These are phyloP conservation scores for Schoenoplectus tabernaemontani DNA, from an alignment of 202 grass and related monocot species.

Conservation along the genomic window DNA sequence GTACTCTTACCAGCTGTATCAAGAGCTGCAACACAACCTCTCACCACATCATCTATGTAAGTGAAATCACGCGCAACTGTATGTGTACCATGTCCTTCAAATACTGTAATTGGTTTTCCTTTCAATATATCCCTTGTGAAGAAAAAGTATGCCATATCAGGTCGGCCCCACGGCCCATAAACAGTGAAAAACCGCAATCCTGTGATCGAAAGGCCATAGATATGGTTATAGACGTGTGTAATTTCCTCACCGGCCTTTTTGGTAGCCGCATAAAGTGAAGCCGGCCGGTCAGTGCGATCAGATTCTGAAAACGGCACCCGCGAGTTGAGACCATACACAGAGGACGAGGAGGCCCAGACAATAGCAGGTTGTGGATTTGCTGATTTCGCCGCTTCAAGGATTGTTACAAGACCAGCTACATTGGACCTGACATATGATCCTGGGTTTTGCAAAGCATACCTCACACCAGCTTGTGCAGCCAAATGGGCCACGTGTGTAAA, in stretches of 20 bases:
- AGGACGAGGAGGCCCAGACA: constrained; percentile 84
- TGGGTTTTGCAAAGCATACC: constrained; percentile 66
- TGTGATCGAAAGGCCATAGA: constrained; percentile 84
- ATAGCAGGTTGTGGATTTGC: constrained; percentile 70
- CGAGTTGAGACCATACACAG: constrained; percentile 74
- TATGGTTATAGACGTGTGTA: constrained; percentile 88
- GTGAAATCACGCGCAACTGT: constrained; percentile 78
- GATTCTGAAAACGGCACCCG: constrained; percentile 80
- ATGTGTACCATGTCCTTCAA: constrained; percentile 52
- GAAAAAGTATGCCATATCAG: constrained; percentile 89
- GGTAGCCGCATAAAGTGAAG: constrained; percentile 85
- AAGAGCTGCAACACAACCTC: constrained; percentile 63
- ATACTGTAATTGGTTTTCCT: constrained; percentile 54
- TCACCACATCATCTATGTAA: constrained; percentile 85
- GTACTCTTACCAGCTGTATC: constrained; percentile 64
- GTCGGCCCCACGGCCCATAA: constrained; percentile 82
- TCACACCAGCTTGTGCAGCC: constrained; percentile 87
- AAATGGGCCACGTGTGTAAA: constrained; percentile 91
- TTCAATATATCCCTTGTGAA: constrained; percentile 80
- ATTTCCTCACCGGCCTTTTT: constrained; percentile 96
- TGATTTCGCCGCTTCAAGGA: constrained; percentile 54
- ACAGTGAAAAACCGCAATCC: constrained; percentile 82
- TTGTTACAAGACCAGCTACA: constrained; percentile 54
- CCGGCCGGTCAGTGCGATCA: constrained; percentile 80
- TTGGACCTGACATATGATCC: constrained; percentile 72